Evolutionary conservation across 768 basidiomycete species (phyloP).

Genomic region (Tricholoma terreum): DNA sequence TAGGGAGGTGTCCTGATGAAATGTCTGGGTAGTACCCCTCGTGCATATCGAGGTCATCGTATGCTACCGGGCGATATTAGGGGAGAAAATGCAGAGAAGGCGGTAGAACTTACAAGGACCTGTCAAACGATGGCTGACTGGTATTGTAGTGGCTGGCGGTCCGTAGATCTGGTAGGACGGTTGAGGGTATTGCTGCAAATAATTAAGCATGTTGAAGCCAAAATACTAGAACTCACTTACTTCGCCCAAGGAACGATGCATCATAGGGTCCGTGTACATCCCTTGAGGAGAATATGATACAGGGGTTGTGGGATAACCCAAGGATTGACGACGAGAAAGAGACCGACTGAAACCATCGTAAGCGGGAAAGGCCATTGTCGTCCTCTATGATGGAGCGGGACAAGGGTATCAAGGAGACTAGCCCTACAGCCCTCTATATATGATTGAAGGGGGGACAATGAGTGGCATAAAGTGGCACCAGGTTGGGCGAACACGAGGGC

Average conservation of each 20-base stretch:
- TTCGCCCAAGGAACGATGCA: conserved; percentile 28
- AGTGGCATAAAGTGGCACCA: conserved; percentile 5
- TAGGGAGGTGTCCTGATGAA: conserved; percentile 35
- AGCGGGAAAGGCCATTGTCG: conserved; percentile 21
- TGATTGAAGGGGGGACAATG: conserved; percentile 11
- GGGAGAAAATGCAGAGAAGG: conserved; percentile 1
- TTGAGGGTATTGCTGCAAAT: conserved; percentile 37
- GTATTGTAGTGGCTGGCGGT: conserved; percentile 32
- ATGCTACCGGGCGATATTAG: conserved; percentile 31
- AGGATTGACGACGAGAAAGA: conserved; percentile 38
- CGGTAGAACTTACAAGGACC: conserved; percentile 34
- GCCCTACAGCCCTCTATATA: conserved; percentile 14
- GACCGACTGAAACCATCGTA: conserved; percentile 27
- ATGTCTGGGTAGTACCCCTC: conserved; percentile 53
- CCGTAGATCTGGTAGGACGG: conserved; percentile 48
- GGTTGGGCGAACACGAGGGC: conserved; percentile 17
- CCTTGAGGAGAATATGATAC: conserved; percentile 33
- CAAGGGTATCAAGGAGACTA: conserved; percentile 1
- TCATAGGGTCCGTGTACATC: conserved; percentile 40
- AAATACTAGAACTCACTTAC: conserved; percentile 27
- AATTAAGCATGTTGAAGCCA: neutral
- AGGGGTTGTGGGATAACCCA: conserved; percentile 31
- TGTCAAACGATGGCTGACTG: conserved; percentile 38
- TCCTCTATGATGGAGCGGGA: neutral
- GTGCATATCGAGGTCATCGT: conserved; percentile 49